Base-by-base conservation (phyloP, 2,329 filamentous ascomycete species). In the Botrytis sinoallii region DNA sequence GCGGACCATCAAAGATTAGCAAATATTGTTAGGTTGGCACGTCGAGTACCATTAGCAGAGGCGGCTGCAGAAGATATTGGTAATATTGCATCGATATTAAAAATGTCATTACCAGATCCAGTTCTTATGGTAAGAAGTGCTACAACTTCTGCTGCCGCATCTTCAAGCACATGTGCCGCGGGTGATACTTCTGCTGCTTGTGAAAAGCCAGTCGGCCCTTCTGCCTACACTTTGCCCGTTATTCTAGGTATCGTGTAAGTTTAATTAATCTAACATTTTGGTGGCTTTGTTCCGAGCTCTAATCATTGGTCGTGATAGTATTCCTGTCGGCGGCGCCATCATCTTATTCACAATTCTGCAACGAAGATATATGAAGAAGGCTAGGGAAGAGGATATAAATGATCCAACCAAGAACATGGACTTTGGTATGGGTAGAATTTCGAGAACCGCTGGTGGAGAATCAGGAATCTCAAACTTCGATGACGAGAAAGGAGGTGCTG, bases 381-480 rank as follows among this genome's bases (percentile, higher is more conserved):
- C 94, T 76, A 86, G 86, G 72, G 84, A 86, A 74, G 96, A 99
- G 83, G 96, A 99, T 83, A 87, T 88, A 29, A 90, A 92, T 76
- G 95, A 98, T 82, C 93, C 93, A 77, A 93, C 97, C 83, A 95
- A 92, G 80, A 96, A 94, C 0, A 87, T 98, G 80, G 96, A 99
- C 82, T 99, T 98, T 81, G 96, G 96, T 52, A 83, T 98, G 80
- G 93, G 84, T 55, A 84, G 92, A 73, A 82, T 85, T 46, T 71
- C 81, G 77, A 79, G 77, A 69, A 75, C 64, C 3, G 44, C 64
- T 40, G 64, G 61, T 46, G 61, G 64, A 29, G 64, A 52, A 40
- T 67, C 64, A 40, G 35, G 32, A 46, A 46, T 42, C n/a, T 40
- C 32, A 38, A 52, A 67, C 16, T 52, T 69, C 10, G 67, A 46